A percentile compares a stretch with the other conserved stretches of the same genome.
These are phyloP conservation scores for Saturnispora zaruensis DNA, from an alignment of 805 yeast genomes.

Conservation along the genomic window DNA sequence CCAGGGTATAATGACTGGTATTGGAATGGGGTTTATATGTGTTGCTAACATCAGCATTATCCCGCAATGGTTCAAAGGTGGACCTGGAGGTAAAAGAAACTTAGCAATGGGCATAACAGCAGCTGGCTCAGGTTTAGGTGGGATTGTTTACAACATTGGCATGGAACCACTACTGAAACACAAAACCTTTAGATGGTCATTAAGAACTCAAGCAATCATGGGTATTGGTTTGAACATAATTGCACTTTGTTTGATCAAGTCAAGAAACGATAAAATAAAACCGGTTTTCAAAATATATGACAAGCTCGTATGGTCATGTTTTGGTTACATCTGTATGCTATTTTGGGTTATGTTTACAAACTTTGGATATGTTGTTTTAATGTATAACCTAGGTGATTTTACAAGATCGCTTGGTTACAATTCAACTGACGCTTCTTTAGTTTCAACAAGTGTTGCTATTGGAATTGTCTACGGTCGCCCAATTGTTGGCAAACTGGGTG, in stretches of 20 bases:
- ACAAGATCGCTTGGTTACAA: conserved; percentile 52
- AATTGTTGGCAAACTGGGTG: conserved; percentile 40
- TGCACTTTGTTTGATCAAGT: conserved; percentile 30
- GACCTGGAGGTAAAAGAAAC: conserved; percentile 41
- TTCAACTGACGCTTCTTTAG: conserved; percentile 45
- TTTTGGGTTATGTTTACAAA: conserved; percentile 41
- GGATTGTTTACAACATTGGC: conserved; percentile 39
- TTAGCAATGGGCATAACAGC: conserved; percentile 39
- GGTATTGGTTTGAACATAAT: conserved; percentile 29
- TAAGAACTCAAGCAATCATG: conserved; percentile 38
- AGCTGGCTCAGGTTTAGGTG: conserved; percentile 47
- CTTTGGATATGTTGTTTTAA: conserved; percentile 51
- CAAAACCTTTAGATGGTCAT: conserved; percentile 39
- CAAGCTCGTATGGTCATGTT: conserved; percentile 27
- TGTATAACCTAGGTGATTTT: conserved; percentile 52
- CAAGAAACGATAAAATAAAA: conserved; percentile 31
- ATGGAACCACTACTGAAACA: conserved; percentile 36
- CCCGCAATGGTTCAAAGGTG: conserved; percentile 55
- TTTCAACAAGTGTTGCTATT: conserved; percentile 50
- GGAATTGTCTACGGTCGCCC: conserved; percentile 54
- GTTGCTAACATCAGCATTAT: conserved; percentile 51
- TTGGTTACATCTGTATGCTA: conserved; percentile 27
- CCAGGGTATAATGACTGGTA: conserved; percentile 58
- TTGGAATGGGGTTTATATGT: conserved; percentile 47
- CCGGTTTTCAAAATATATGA: conserved; percentile 36